phyloP scores from a whole-genome alignment of 2,329 filamentous ascomycete genomes.

The Penicillium sp. region DNA sequence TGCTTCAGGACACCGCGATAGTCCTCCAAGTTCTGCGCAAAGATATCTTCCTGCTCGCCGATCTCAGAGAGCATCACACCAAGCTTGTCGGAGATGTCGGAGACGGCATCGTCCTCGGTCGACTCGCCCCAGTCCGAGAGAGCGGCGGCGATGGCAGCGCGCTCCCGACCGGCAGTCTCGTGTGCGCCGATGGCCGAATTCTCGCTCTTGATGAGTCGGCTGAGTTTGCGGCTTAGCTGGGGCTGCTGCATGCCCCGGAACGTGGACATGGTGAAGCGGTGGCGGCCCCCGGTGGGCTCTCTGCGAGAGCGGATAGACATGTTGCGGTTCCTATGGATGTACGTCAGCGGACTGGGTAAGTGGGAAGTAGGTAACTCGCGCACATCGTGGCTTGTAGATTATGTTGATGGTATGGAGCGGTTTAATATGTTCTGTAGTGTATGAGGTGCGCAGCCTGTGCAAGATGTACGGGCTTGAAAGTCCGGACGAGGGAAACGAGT shows the following conservation, averaged over 20 bases:
- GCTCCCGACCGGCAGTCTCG: slow-evolving; percentile 82
- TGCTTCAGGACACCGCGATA: slow-evolving; percentile 80
- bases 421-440: neutral
- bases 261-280: slow-evolving; percentile 82
- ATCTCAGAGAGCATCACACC: slow-evolving; percentile 90
- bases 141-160: slow-evolving; percentile 80
- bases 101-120: slow-evolving; percentile 82
- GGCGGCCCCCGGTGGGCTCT: slow-evolving; percentile 38
- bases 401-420: neutral
- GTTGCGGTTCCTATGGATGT: slow-evolving; percentile 43
- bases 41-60: slow-evolving; percentile 88
- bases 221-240: slow-evolving; percentile 85
- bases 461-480: neutral
- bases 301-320: slow-evolving; percentile 44
- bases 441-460: neutral
- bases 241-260: slow-evolving; percentile 83
- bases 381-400: slow-evolving; percentile 19
- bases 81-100: slow-evolving; percentile 92
- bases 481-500: neutral
- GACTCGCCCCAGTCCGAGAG: slow-evolving; percentile 96
- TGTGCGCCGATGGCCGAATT: slow-evolving; percentile 85
- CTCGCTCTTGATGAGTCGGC: slow-evolving; percentile 90
- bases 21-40: slow-evolving; percentile 84
- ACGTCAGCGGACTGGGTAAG: neutral
- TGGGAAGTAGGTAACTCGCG: neutral